Base-by-base conservation (phyloP, 2,329 filamentous ascomycete genomes). In the Neofusicoccum ribis region DNA sequence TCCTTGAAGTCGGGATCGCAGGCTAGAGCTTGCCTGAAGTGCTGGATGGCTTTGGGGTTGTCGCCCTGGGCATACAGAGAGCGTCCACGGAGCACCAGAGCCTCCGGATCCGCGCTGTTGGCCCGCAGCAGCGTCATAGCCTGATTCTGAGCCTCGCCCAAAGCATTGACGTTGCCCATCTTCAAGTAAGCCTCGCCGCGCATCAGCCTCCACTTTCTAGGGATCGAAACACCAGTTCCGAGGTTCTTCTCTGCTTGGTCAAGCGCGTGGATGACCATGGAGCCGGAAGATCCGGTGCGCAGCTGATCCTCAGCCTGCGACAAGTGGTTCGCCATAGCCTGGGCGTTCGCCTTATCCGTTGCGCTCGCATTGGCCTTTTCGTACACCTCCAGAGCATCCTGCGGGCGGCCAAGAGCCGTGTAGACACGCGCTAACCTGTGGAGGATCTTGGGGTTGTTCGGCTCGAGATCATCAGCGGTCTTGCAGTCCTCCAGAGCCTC, bases 81-180 rank as follows among this genome's bases (percentile, higher is more conserved):
- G 68, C 93, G 88, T 27, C 94, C 95, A 54, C 94, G 88, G 60
- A 99, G 86, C 5, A 97, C 91, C 68, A 99, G 82, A 1, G 94
- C 95, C 80, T 99, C 95, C 1, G 95, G 93, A 73, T 99, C 95
- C 75, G 94, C 90, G 76, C 84, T 92, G 81, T 98, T 98, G 74
- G 86, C 84, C 62, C 95, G 88, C 68, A 99, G 84, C 71, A 99
- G 80, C 2, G 86, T 87, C 87, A 97, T 97, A 72, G 93, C 93
- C 63, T 98, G 88, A 75, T 93, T 96, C 79, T 96, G 92, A 5
- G 93, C 94, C 77, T 97, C 93, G 39, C 93, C 93, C 7, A 97
- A 83, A 11, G 92, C 89, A 79, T 97, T 97, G 66, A 89, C 86
- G 67, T 91, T 93, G 66, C 91, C 92, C 89, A 98, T 96, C 81